Percentiles rank a stretch among this genome's conserved stretches.
phyloP scores from a whole-genome alignment of 805 yeast species.

The Cyberlindnera misumaiensis region DNA sequence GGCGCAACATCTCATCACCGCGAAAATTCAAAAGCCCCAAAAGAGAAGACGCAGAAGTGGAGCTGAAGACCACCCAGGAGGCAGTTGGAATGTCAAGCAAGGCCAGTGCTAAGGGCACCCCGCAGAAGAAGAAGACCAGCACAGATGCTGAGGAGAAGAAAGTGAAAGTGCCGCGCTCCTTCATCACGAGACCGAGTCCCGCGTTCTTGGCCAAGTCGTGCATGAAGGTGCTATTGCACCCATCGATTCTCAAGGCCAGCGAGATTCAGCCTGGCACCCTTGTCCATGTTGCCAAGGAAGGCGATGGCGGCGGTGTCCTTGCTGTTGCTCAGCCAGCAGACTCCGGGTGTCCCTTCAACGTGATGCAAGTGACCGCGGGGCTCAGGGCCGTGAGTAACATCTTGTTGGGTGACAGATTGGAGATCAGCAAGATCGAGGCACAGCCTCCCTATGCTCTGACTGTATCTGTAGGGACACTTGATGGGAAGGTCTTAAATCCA shows the following conservation, averaged over 20 bases:
- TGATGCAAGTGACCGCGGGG: conserved; percentile 43
- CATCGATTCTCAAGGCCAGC: conserved; percentile 38
- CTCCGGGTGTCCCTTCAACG: conserved; percentile 26
- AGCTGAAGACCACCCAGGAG: too few species aligned
- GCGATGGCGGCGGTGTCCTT: conserved; percentile 36
- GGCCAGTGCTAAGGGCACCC: conserved; percentile 17
- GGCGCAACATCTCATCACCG: background rate
- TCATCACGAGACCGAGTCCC: conserved; percentile 33
- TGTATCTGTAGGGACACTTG: conserved; percentile 28
- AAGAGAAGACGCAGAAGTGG: background rate
- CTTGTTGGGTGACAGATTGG: conserved; percentile 44
- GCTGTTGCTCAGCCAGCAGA: conserved; percentile 36
- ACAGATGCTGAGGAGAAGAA: conserved; percentile 22
- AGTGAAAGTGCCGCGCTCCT: conserved; percentile 31
- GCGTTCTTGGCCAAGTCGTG: conserved; percentile 24
- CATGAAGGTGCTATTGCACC: conserved; percentile 34
- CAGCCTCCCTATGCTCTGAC: conserved; percentile 44
- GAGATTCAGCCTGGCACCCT: conserved; percentile 41
- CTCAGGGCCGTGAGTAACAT: conserved; percentile 36
- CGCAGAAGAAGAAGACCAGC: conserved; percentile 21
- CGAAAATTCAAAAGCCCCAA: background rate
- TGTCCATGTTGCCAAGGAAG: conserved; percentile 38
- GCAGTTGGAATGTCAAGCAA: conserved; percentile 14
- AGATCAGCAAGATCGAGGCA: conserved; percentile 35
- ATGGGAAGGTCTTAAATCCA: conserved; percentile 17